These are phyloP conservation scores for Myxozyma nipponensis DNA, from an alignment of 805 yeast species.

Conservation along the genomic window DNA sequence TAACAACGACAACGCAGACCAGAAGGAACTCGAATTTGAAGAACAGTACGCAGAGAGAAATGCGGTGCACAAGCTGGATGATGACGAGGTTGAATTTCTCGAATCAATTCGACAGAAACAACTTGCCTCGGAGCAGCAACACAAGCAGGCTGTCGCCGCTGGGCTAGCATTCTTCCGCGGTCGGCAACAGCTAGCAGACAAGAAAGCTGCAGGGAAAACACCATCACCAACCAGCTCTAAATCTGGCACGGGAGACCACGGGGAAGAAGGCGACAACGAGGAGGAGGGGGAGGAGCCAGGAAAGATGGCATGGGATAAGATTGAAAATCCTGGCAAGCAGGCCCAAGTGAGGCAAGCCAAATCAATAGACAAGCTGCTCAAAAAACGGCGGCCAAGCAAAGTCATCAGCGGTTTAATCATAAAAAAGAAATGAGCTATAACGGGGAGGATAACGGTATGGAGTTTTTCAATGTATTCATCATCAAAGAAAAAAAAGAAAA, in stretches of 20 bases:
- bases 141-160: slow-evolving; percentile 8
- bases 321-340: background rate
- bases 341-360: background rate
- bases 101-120: slow-evolving; percentile 14
- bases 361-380: background rate
- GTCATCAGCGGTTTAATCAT: background rate
- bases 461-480: slow-evolving; percentile 4
- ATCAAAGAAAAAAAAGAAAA: no score
- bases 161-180: slow-evolving; percentile 10
- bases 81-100: slow-evolving; percentile 20
- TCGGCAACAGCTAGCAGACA: background rate
- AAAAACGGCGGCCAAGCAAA: background rate
- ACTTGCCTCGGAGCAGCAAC: slow-evolving; percentile 2
- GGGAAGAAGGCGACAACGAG: background rate
- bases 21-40: slow-evolving; percentile 21
- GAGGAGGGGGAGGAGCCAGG: background rate
- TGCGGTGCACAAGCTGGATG: slow-evolving; percentile 22
- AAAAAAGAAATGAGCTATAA: slow-evolving; percentile 1
- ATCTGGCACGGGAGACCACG: background rate
- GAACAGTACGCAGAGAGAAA: slow-evolving; percentile 14
- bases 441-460: no score
- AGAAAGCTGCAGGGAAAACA: background rate
- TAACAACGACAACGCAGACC: slow-evolving; percentile 5
- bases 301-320: background rate
- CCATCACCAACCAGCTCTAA: background rate